A percentile compares a stretch with the other conserved stretches of the same genome.
phyloP scores from a whole-genome alignment of 345 rosid species.

The Citrus sp. region DNA sequence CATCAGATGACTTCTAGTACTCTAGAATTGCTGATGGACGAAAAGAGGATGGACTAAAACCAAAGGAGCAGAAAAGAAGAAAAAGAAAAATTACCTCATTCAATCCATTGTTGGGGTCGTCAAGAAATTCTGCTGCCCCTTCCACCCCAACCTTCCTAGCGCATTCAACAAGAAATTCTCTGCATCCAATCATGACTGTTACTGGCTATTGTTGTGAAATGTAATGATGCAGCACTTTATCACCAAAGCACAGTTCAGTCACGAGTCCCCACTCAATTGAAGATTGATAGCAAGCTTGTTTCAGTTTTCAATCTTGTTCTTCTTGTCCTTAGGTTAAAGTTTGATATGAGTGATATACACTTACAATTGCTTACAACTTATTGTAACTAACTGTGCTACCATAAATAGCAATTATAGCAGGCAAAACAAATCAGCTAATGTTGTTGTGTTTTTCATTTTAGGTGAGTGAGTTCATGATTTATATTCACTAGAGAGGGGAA shows the following conservation, averaged over 20 bases:
- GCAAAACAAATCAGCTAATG: not conserved
- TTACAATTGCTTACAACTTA: not conserved
- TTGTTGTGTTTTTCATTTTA: not conserved
- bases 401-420: not conserved
- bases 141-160: constrained; percentile 71
- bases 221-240: not conserved
- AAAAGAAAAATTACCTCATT: constrained; percentile 39
- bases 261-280: not conserved
- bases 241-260: not conserved
- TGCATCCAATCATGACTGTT: constrained; percentile 20
- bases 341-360: not conserved
- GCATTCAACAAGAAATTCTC: constrained; percentile 79
- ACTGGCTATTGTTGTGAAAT: not conserved
- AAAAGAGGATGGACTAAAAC: not conserved
- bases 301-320: not conserved
- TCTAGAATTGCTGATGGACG: not conserved
- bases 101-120: constrained; percentile 65
- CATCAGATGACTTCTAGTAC: not conserved
- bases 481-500: not conserved
- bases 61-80: not conserved
- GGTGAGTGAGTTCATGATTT: not conserved
- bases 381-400: not conserved
- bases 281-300: not conserved
- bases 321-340: not conserved
- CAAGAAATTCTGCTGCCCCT: constrained; percentile 80